Percentiles rank a stretch among this genome's conserved stretches.
phyloP scores from a whole-genome alignment of 2,329 filamentous ascomycete species.

The Scorias spongiosa region DNA sequence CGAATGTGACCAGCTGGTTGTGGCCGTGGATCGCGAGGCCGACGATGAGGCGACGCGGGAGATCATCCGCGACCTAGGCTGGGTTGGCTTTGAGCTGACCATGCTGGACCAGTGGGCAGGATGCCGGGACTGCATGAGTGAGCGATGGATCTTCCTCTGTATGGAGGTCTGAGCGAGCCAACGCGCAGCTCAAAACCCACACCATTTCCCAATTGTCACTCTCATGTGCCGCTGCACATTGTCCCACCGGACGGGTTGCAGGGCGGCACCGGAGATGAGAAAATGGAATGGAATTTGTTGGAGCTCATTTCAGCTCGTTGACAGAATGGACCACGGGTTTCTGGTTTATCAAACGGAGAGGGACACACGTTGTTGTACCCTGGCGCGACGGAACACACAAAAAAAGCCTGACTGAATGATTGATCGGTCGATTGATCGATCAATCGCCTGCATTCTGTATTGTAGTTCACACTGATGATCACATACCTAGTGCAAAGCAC shows the following conservation, averaged over 20 bases:
- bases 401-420: too few relatives aligned
- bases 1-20: conserved; percentile 60
- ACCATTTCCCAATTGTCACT: neutral
- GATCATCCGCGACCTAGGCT: conserved; percentile 69
- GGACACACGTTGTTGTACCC: too few relatives aligned
- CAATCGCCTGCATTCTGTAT: too few relatives aligned
- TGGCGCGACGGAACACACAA: too few relatives aligned
- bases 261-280: too few relatives aligned
- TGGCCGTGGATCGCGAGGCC: conserved; percentile 63
- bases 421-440: too few relatives aligned
- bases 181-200: neutral
- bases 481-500: too few relatives aligned
- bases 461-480: too few relatives aligned
- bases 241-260: neutral
- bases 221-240: neutral
- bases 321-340: too few relatives aligned
- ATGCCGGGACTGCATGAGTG: conserved; percentile 49
- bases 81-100: conserved; percentile 79
- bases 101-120: conserved; percentile 62
- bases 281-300: too few relatives aligned
- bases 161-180: conserved; percentile 57
- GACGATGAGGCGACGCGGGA: conserved; percentile 46
- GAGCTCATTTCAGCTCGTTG: too few relatives aligned
- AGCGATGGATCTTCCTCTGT: conserved; percentile 70
- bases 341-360: too few relatives aligned